A percentile compares a stretch with the other conserved stretches of the same genome.
Conservation (phyloP, 2,329 filamentous ascomycete genomes). For the Fusarium newnesense region DNA sequence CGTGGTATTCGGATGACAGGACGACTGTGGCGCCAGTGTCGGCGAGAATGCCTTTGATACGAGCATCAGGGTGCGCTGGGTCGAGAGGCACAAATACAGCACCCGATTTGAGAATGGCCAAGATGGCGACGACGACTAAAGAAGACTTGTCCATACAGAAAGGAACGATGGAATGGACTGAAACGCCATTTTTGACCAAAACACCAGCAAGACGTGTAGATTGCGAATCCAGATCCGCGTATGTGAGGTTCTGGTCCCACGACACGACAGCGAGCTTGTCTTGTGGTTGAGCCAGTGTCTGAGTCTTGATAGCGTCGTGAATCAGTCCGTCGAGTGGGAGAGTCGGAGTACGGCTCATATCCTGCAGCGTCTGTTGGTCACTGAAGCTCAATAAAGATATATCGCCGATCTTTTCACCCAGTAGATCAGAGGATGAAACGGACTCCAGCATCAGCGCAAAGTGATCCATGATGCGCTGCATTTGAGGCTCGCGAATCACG, state of each 20-base stretch:
- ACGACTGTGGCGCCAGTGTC: conserved; percentile 1
- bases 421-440: not conserved
- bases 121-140: not conserved
- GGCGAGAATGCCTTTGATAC: not conserved
- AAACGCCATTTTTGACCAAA: not conserved
- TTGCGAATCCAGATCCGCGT: conserved; percentile 47
- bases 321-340: not conserved
- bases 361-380: conserved; percentile 2
- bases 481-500: conserved; percentile 13
- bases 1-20: not conserved
- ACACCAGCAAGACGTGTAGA: not conserved
- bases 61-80: conserved; percentile 5
- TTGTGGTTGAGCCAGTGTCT: not conserved
- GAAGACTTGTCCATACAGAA: conserved; percentile 31
- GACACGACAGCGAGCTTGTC: conserved; percentile 45
- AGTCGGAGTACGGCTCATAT: not conserved
- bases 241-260: conserved; percentile 56
- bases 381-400: not conserved
- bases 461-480: conserved; percentile 32
- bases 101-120: conserved; percentile 12
- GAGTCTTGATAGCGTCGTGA: conserved; percentile 4
- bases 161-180: not conserved
- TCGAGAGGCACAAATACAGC: conserved; percentile 22
- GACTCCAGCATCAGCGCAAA: conserved; percentile 25
- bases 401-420: not conserved